phyloP scores from a whole-genome alignment of 2,329 filamentous ascomycete genomes.

The Microdochium paspali region DNA sequence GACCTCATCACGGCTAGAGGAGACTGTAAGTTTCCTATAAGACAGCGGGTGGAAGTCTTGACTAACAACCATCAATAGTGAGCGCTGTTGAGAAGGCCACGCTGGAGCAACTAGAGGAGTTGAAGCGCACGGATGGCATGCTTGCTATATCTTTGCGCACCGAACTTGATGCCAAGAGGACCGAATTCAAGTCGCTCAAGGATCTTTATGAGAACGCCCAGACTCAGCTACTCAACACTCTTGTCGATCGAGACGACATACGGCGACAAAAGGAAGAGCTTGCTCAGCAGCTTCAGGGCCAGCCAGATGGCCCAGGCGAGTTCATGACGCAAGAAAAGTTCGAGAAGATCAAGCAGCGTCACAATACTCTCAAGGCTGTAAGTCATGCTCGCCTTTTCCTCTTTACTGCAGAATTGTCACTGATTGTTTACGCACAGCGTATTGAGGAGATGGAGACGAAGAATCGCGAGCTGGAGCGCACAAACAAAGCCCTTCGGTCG shows the following conservation, averaged over 20 bases:
- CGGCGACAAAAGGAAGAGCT: conserved; percentile 42
- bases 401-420: too few relatives aligned
- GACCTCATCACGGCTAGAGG: conserved; percentile 42
- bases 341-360: conserved; percentile 5
- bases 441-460: conserved; percentile 45
- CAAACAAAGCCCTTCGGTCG: conserved; percentile 41
- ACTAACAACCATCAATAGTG: conserved; percentile 26
- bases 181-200: conserved; percentile 36
- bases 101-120: conserved; percentile 42
- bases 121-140: conserved; percentile 50
- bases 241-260: conserved; percentile 51
- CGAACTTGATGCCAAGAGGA: conserved; percentile 47
- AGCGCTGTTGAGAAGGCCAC: conserved; percentile 45
- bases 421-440: not conserved
- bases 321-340: conserved; percentile 7
- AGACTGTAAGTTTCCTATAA: conserved; percentile 33
- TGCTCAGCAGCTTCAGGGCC: conserved; percentile 23
- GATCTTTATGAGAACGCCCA: conserved; percentile 48
- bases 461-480: conserved; percentile 44
- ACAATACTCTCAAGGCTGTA: not conserved
- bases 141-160: conserved; percentile 48
- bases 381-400: too few relatives aligned
- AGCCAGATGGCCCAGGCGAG: conserved; percentile 9
- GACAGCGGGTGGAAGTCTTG: conserved; percentile 8
- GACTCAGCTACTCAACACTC: conserved; percentile 48